Percentiles rank a stretch among this genome's conserved stretches.
Conservation (phyloP, 371 early-diverging fungal species). For the Rhizopus stolonifer region DNA sequence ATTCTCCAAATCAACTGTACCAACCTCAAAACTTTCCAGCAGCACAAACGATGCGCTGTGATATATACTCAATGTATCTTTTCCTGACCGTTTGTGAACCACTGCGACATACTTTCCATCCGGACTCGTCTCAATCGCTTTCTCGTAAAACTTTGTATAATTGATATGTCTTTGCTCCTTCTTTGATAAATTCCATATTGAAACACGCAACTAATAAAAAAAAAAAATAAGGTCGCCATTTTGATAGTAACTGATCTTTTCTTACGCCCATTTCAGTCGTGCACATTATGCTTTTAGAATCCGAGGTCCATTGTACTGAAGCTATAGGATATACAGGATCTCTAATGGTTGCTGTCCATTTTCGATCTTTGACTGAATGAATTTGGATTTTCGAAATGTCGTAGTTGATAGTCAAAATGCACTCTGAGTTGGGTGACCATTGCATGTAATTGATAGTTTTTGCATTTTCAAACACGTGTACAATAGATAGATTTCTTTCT, state of each 20-base stretch:
- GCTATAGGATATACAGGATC: constrained; percentile 63
- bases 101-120: constrained; percentile 70
- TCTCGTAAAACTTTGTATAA: constrained; percentile 18
- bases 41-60: constrained; percentile 53
- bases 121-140: constrained; percentile 52
- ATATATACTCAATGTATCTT: constrained; percentile 73
- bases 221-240: neutral
- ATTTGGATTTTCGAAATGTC: constrained; percentile 55
- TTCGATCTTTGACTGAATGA: constrained; percentile 58
- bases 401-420: constrained; percentile 59
- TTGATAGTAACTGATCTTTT: neutral
- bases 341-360: constrained; percentile 64
- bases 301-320: constrained; percentile 63
- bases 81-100: constrained; percentile 58
- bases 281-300: constrained; percentile 60
- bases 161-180: constrained; percentile 12
- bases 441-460: constrained; percentile 55
- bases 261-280: constrained; percentile 66
- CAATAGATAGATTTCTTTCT: constrained; percentile 47
- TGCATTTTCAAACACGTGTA: constrained; percentile 58
- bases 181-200: constrained; percentile 23
- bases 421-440: constrained; percentile 72
- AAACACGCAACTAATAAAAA: constrained; percentile 9
- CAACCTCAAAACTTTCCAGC: constrained; percentile 48
- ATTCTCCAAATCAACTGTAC: constrained; percentile 68